Evolutionary conservation across 1,284 basidiomycete genomes (phyloP).

Genomic region (Peniophora sp.): DNA sequence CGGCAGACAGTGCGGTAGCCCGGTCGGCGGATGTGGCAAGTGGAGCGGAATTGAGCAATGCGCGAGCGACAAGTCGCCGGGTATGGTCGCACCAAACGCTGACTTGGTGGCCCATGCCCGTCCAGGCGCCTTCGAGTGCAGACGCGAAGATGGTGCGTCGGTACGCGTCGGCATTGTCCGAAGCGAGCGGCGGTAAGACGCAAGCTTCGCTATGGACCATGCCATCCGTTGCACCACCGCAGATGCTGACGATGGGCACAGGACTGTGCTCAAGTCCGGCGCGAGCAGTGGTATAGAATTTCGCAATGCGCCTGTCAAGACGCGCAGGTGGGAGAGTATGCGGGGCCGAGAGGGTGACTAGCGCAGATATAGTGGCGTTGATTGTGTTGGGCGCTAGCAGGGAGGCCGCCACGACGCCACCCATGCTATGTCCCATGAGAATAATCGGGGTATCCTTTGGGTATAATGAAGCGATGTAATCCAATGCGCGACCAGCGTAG

Average conservation of each 20-base stretch:
- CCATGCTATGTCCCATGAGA: slow-evolving; percentile 95
- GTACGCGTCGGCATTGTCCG: slow-evolving; percentile 23
- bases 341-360: slow-evolving; percentile 95
- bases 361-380: slow-evolving; percentile 57
- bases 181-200: slow-evolving; percentile 41
- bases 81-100: slow-evolving; percentile 99
- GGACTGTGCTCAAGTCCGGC: slow-evolving; percentile 27
- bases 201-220: slow-evolving; percentile 93
- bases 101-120: slow-evolving; percentile 90
- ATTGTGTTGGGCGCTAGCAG: slow-evolving; percentile 41
- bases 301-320: slow-evolving; percentile 75
- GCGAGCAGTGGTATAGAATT: slow-evolving; percentile 52
- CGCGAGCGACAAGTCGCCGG: slow-evolving; percentile 79
- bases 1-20: slow-evolving; percentile 42
- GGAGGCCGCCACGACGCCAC: slow-evolving; percentile 85
- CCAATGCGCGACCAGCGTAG: slow-evolving; percentile 70
- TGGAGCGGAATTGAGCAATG: slow-evolving; percentile 61
- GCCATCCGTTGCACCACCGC: slow-evolving; percentile 88
- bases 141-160: slow-evolving; percentile 81
- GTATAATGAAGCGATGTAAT: slow-evolving; percentile 76
- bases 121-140: slow-evolving; percentile 86
- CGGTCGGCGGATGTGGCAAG: slow-evolving; percentile 22
- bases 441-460: slow-evolving; percentile 56
- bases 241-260: slow-evolving; percentile 78
- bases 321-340: slow-evolving; percentile 85